A percentile compares a stretch with the other conserved stretches of the same genome.
These are phyloP conservation scores for Pseudisothecium myosuroides DNA, from an alignment of 225 moss, liverwort and hornwort genomes.

Conservation along the genomic window DNA sequence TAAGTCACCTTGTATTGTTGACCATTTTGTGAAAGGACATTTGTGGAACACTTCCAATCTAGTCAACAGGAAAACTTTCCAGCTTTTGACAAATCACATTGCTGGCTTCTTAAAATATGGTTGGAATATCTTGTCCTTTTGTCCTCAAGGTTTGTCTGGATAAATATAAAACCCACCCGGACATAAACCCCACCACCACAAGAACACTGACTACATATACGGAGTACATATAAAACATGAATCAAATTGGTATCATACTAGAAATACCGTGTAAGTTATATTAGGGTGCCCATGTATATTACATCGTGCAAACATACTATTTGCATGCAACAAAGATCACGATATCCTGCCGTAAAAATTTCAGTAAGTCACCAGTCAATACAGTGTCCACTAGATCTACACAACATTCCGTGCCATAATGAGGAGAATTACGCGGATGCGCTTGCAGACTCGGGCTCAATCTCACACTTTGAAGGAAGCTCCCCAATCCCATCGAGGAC, in stretches of 20 bases:
- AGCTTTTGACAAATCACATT: background rate
- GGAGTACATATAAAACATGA: background rate
- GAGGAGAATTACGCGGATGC: conserved; percentile 1
- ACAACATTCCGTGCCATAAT: background rate
- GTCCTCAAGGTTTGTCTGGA: background rate
- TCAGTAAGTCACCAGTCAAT: background rate
- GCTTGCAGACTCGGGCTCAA: conserved; percentile 42
- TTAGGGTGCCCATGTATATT: background rate
- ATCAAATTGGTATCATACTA: background rate
- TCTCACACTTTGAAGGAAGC: conserved; percentile 38
- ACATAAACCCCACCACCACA: background rate
- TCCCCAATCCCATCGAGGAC: conserved; percentile 37
- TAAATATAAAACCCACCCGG: background rate
- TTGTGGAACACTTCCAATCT: no score
- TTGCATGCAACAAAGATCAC: background rate
- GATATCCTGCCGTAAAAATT: background rate
- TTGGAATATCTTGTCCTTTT: background rate
- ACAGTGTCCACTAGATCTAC: background rate
- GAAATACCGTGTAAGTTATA: background rate
- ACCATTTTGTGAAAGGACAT: background rate
- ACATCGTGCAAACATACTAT: background rate
- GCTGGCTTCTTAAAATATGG: background rate
- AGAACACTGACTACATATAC: background rate
- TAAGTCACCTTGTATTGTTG: background rate
- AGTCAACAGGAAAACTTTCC: background rate